phyloP scores from a whole-genome alignment of 371 early-diverging fungal genomes.

The Gilbertella persicaria region DNA sequence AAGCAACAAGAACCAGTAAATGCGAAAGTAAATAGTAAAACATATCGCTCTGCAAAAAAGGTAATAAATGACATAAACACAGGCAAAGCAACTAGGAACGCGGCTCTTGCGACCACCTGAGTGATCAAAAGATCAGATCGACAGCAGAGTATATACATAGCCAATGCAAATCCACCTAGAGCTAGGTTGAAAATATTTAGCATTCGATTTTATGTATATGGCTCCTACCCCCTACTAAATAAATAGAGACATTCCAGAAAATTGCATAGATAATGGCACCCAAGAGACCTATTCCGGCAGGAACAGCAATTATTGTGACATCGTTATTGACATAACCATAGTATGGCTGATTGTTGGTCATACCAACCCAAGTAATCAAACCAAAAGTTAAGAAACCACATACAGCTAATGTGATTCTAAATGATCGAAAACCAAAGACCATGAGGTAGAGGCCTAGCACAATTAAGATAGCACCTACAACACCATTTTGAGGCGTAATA shows the following conservation, averaged over 20 bases:
- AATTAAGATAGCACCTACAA: constrained; percentile 32
- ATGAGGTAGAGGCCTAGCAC: constrained; percentile 34
- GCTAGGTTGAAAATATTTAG: neutral
- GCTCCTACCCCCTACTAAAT: constrained; percentile 12
- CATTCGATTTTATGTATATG: neutral
- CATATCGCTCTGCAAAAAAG: constrained; percentile 20
- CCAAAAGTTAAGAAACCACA: constrained; percentile 40
- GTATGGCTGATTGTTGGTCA: constrained; percentile 28
- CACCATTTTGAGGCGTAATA: constrained; percentile 36
- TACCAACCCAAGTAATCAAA: constrained; percentile 26
- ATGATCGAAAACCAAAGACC: constrained; percentile 33
- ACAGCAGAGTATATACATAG: constrained; percentile 24
- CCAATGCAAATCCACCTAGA: constrained; percentile 22
- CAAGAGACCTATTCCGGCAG: constrained; percentile 22
- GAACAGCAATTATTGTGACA: constrained; percentile 26
- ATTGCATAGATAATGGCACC: constrained; percentile 29
- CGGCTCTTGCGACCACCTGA: constrained; percentile 14
- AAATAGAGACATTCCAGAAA: constrained; percentile 25
- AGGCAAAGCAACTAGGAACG: constrained; percentile 15
- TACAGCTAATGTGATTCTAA: constrained; percentile 31
- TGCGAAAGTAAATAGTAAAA: constrained; percentile 28
- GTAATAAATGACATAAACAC: constrained; percentile 22
- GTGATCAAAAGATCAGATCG: constrained; percentile 16
- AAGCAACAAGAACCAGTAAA: constrained; percentile 36
- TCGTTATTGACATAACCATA: constrained; percentile 28